phyloP scores from a whole-genome alignment of 2,329 filamentous ascomycete genomes.

The Penicillium sp. region DNA sequence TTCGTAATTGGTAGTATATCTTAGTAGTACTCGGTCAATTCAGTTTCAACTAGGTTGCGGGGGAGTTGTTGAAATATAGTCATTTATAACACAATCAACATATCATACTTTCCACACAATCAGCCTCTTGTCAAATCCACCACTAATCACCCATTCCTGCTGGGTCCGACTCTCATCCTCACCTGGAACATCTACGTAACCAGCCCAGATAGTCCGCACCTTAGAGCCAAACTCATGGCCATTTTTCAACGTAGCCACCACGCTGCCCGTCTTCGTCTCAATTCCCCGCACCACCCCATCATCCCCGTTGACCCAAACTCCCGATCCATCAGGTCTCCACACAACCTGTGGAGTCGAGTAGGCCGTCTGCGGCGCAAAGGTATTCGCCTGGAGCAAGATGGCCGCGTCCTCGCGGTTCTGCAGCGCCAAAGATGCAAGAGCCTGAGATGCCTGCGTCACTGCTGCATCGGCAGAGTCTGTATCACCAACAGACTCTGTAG shows the following conservation, averaged over 20 bases:
- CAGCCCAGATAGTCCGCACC: conserved; percentile 59
- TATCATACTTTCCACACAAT: conserved; percentile 54
- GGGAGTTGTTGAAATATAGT: background rate
- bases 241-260: conserved; percentile 49
- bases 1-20: conserved; percentile 20
- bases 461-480: conserved; percentile 8
- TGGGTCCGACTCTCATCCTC: conserved; percentile 23
- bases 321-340: conserved; percentile 62
- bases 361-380: conserved; percentile 62
- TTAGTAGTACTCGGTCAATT: background rate
- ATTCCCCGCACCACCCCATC: conserved; percentile 62
- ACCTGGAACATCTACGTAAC: conserved; percentile 36
- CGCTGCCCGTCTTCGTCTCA: conserved; percentile 59
- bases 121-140: conserved; percentile 63
- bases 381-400: conserved; percentile 60
- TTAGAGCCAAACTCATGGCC: conserved; percentile 60
- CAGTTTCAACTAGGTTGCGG: background rate
- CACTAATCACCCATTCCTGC: conserved; percentile 60
- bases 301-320: conserved; percentile 65
- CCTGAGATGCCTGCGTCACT: conserved; percentile 53
- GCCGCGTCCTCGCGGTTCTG: conserved; percentile 60
- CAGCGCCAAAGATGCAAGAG: conserved; percentile 50
- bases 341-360: conserved; percentile 63
- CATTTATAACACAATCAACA: background rate
- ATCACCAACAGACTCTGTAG: conserved; percentile 17